A percentile compares a stretch with the other conserved stretches of the same genome.
phyloP scores from a whole-genome alignment of 208 protist species.

The Leishmania gerbilli region DNA sequence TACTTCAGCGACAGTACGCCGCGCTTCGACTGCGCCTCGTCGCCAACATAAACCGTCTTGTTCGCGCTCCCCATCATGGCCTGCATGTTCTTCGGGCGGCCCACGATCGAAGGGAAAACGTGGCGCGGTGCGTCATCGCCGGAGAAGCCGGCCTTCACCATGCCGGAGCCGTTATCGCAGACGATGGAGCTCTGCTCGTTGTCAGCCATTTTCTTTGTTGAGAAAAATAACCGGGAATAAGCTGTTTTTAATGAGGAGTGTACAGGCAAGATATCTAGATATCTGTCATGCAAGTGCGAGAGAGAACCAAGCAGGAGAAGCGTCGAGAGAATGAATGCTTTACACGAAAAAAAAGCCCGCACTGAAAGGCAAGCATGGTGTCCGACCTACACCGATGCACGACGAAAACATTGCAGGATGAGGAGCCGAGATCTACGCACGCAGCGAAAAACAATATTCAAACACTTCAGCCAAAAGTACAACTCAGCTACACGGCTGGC shows the following conservation, averaged over 20 bases:
- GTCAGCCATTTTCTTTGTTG: conserved; percentile 54
- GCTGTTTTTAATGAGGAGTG: neutral
- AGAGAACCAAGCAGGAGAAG: neutral
- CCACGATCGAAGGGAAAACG: conserved; percentile 97
- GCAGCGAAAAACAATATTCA: too few relatives aligned
- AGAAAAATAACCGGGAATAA: neutral
- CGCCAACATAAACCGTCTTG: conserved; percentile 95
- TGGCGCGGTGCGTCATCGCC: conserved; percentile 97
- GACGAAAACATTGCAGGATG: too few relatives aligned
- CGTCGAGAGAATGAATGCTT: neutral
- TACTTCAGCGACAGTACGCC: conserved; percentile 95
- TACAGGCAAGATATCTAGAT: neutral
- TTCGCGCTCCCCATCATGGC: conserved; percentile 96
- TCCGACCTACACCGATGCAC: too few relatives aligned
- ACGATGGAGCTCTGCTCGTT: conserved; percentile 79
- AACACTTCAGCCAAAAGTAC: too few relatives aligned
- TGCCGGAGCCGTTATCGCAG: conserved; percentile 89
- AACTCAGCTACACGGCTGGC: too few relatives aligned
- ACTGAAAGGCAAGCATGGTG: neutral
- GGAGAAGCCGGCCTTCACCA: conserved; percentile 96
- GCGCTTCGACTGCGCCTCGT: conserved; percentile 95
- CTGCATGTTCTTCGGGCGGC: conserved; percentile 92
- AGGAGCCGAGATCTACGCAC: too few relatives aligned
- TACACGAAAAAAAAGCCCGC: neutral
- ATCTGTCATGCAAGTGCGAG: neutral